Evolutionary conservation across 2,329 filamentous ascomycete genomes (phyloP).

Genomic region (Hyphodiscus sp.): DNA sequence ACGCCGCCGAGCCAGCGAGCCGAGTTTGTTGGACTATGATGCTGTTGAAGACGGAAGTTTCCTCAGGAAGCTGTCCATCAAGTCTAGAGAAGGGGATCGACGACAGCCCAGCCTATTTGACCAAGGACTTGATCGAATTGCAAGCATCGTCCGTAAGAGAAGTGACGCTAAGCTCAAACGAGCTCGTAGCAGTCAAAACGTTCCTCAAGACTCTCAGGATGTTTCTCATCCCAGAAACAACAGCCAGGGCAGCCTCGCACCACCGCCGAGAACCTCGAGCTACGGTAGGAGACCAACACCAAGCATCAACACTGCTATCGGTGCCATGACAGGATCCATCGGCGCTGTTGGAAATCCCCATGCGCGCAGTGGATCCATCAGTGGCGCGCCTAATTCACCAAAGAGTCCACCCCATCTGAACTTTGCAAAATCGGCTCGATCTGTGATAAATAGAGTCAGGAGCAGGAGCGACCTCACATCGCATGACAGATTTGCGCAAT

Average conservation of each 20-base stretch:
- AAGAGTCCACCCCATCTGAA: slow-evolving; percentile 32
- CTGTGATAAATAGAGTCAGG: slow-evolving; percentile 42
- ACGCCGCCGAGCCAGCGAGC: slow-evolving; percentile 49
- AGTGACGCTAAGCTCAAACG: slow-evolving; percentile 30
- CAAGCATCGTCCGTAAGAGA: slow-evolving; percentile 26
- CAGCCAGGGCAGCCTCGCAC: slow-evolving; percentile 36
- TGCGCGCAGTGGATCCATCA: slow-evolving; percentile 54
- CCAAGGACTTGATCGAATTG: slow-evolving; percentile 29
- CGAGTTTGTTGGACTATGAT: slow-evolving; percentile 51
- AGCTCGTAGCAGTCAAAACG: slow-evolving; percentile 21
- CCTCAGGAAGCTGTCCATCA: slow-evolving; percentile 54
- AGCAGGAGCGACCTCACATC: slow-evolving; percentile 50
- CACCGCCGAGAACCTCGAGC: slow-evolving; percentile 44
- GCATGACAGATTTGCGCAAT: slow-evolving; percentile 28
- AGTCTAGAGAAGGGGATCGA: slow-evolving; percentile 33
- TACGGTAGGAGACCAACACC: slow-evolving; percentile 44
- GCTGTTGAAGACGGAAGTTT: slow-evolving; percentile 54
- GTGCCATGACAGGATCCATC: slow-evolving; percentile 47
- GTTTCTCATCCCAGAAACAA: slow-evolving; percentile 30
- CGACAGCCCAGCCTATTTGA: slow-evolving; percentile 49
- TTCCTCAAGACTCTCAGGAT: slow-evolving; percentile 21
- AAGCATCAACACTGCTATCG: slow-evolving; percentile 53
- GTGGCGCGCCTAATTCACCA: slow-evolving; percentile 43
- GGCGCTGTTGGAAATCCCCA: slow-evolving; percentile 50
- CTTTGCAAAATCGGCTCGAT: slow-evolving; percentile 36